Conservation (phyloP, 1,284 basidiomycete genomes). For the Apiotrichum gracile region DNA sequence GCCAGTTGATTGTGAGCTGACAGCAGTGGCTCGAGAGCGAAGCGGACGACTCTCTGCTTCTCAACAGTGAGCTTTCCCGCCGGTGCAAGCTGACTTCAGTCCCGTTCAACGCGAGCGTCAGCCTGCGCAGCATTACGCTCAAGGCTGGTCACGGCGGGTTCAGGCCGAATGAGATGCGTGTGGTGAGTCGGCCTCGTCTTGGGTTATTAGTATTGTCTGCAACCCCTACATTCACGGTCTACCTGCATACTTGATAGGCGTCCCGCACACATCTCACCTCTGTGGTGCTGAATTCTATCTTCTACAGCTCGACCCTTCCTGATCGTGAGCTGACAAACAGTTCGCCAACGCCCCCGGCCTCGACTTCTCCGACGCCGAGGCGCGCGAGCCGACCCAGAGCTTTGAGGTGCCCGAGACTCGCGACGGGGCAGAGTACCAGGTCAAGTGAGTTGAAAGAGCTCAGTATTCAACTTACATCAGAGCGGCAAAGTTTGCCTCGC, state of each 20-base stretch:
- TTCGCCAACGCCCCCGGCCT: conserved; percentile 39
- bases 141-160: conserved; percentile 41
- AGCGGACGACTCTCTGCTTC: conserved; percentile 44
- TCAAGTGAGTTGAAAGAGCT: conserved; percentile 31
- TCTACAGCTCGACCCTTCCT: too few species aligned
- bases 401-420: conserved; percentile 33
- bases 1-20: conserved; percentile 19
- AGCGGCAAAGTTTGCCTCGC: conserved; percentile 44
- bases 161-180: conserved; percentile 33
- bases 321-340: too few species aligned
- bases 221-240: too few species aligned
- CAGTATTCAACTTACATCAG: conserved; percentile 13
- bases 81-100: conserved; percentile 22
- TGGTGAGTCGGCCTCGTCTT: conserved; percentile 27
- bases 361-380: conserved; percentile 43
- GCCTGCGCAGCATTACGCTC: conserved; percentile 44
- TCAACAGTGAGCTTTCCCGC: conserved; percentile 31
- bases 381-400: conserved; percentile 31
- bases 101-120: conserved; percentile 44
- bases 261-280: neutral
- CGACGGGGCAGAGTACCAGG: conserved; percentile 44
- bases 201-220: too few species aligned
- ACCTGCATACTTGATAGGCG: too few species aligned
- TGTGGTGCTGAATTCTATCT: too few species aligned
- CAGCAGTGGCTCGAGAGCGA: conserved; percentile 39